Evolutionary conservation across 495 filamentous ascomycete genomes (phyloP).

Genomic region (Lichenothelia convexa): DNA sequence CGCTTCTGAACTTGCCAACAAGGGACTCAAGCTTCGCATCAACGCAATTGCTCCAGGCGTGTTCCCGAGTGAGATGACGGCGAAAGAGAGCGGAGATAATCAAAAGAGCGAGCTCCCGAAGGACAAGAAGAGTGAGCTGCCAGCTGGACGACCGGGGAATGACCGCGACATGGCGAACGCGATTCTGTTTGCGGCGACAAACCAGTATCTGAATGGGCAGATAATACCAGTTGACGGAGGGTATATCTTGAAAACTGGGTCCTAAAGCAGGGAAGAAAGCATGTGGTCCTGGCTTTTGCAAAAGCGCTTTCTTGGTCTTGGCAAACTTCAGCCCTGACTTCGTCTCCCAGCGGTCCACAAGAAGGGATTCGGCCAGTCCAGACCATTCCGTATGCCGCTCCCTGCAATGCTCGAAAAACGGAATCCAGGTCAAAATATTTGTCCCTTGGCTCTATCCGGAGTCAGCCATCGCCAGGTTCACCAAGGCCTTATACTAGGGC

Average conservation of each 20-base stretch:
- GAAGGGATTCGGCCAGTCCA: too few species aligned
- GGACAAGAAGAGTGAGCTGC: conserved; percentile 43
- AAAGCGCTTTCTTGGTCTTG: too few species aligned
- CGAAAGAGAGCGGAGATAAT: conserved; percentile 31
- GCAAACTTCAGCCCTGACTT: too few species aligned
- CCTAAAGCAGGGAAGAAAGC: too few species aligned
- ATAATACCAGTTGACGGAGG: conserved; percentile 46
- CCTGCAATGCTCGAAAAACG: too few species aligned
- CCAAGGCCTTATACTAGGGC: too few species aligned
- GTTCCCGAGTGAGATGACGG: conserved; percentile 37
- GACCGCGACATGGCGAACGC: conserved; percentile 60
- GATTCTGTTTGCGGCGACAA: conserved; percentile 40
- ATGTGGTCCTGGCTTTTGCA: too few species aligned
- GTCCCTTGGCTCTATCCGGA: too few species aligned
- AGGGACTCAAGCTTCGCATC: conserved; percentile 15
- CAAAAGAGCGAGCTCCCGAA: conserved; percentile 46
- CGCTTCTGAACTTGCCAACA: conserved; percentile 12
- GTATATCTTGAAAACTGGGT: conserved; percentile 13
- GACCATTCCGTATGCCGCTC: too few species aligned
- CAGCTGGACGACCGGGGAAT: conserved; percentile 41
- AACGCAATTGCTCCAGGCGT: conserved; percentile 36
- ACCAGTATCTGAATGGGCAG: conserved; percentile 59
- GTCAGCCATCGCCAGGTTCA: too few species aligned
- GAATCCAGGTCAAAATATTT: too few species aligned
- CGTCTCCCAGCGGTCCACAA: too few species aligned